These are phyloP conservation scores for Chloranthus sessilifolius DNA, from an alignment of 164 flowering plant species.

Conservation along the genomic window DNA sequence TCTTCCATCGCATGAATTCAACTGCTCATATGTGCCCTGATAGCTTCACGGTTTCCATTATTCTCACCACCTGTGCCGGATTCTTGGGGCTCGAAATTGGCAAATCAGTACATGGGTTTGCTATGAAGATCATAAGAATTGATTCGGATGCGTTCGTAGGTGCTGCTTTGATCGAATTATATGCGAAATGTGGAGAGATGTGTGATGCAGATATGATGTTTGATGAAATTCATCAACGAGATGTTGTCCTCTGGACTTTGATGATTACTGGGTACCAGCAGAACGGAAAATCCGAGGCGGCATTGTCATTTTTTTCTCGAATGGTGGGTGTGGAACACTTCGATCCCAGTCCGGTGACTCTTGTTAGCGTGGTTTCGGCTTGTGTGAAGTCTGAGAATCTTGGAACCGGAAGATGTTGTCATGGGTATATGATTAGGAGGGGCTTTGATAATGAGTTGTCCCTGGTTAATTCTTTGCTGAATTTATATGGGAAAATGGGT, in stretches of 20 bases:
- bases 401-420: slow-evolving; percentile 39
- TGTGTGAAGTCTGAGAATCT: slow-evolving; percentile 27
- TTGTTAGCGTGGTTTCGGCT: slow-evolving; percentile 50
- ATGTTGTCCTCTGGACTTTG: slow-evolving; percentile 57
- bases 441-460: slow-evolving; percentile 27
- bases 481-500: slow-evolving; percentile 46
- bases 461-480: slow-evolving; percentile 43
- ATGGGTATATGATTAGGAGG: slow-evolving; percentile 33
- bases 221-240: slow-evolving; percentile 36
- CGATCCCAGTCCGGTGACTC: slow-evolving; percentile 37
- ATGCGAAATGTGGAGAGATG: slow-evolving; percentile 47
- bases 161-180: slow-evolving; percentile 45
- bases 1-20: slow-evolving; percentile 28
- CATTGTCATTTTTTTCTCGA: slow-evolving; percentile 33
- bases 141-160: slow-evolving; percentile 45
- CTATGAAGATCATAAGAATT: slow-evolving; percentile 25
- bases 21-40: slow-evolving; percentile 22
- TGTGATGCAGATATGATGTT: slow-evolving; percentile 40
- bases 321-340: slow-evolving; percentile 28
- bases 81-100: slow-evolving; percentile 26
- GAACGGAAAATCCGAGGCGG: slow-evolving; percentile 33
- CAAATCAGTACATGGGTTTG: slow-evolving; percentile 41
- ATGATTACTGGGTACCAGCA: slow-evolving; percentile 52
- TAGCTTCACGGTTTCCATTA: slow-evolving; percentile 32
- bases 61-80: slow-evolving; percentile 47